A percentile compares a stretch with the other conserved stretches of the same genome.
Conservation (phyloP, 1,139 yeast genomes). For the Waltiozyma solani region DNA sequence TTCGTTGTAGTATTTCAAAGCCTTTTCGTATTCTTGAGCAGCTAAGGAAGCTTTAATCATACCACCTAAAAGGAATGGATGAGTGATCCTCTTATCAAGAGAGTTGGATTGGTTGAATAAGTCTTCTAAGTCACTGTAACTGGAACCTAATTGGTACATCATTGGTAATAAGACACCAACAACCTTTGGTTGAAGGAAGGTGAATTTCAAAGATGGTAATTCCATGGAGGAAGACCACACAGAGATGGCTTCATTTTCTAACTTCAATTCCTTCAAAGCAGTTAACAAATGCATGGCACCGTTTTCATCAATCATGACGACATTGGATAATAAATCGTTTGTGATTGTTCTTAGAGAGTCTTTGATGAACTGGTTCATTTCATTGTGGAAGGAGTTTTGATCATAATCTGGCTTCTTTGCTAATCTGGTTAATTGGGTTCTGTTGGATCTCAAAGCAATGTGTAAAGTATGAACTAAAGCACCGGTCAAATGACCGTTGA, state of each 20-base stretch:
- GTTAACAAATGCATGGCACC: slow-evolving; percentile 50
- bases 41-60: slow-evolving; percentile 52
- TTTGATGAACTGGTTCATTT: slow-evolving; percentile 35
- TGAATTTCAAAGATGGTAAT: slow-evolving; percentile 17
- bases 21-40: slow-evolving; percentile 39
- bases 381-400: slow-evolving; percentile 39
- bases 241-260: slow-evolving; percentile 41
- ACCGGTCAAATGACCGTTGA: slow-evolving; percentile 33
- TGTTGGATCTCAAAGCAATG: slow-evolving; percentile 39
- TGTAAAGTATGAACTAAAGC: slow-evolving; percentile 36
- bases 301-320: slow-evolving; percentile 33
- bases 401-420: slow-evolving; percentile 46
- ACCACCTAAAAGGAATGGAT: slow-evolving; percentile 46
- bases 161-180: slow-evolving; percentile 67
- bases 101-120: slow-evolving; percentile 33
- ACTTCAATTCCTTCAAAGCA: slow-evolving; percentile 44
- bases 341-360: slow-evolving; percentile 38
- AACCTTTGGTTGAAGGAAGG: slow-evolving; percentile 41
- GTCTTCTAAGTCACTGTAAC: slow-evolving; percentile 48
- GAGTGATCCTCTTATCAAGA: slow-evolving; percentile 18
- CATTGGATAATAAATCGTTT: slow-evolving; percentile 35
- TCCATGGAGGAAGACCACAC: slow-evolving; percentile 39
- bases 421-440: slow-evolving; percentile 37
- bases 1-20: slow-evolving; percentile 37
- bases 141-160: slow-evolving; percentile 49